Conservation (phyloP, 768 basidiomycete genomes). For the Gloeophyllum trabeum region DNA sequence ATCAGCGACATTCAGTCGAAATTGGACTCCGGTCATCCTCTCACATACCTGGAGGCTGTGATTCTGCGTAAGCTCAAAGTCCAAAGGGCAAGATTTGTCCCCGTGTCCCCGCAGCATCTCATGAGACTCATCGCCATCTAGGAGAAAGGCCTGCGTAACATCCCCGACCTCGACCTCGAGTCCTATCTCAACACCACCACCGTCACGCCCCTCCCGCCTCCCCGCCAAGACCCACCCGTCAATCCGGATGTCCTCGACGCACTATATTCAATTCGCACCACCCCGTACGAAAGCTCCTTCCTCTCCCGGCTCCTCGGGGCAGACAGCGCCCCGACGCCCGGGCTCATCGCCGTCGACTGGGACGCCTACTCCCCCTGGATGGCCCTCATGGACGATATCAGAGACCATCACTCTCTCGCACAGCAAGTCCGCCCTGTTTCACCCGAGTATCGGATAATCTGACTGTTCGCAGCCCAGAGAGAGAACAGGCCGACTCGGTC, state of each 20-base stretch:
- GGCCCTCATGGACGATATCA: conserved; percentile 61
- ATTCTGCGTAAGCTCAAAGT: conserved; percentile 11
- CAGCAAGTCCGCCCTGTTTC: conserved; percentile 34
- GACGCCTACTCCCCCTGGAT: conserved; percentile 65
- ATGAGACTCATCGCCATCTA: no score
- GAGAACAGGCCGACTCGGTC: conserved; percentile 29
- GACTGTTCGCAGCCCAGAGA: conserved; percentile 35
- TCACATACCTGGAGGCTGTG: conserved; percentile 3
- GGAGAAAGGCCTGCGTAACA: no score
- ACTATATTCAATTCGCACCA: conserved; percentile 45
- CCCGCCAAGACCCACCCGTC: conserved; percentile 12
- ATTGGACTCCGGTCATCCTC: background rate
- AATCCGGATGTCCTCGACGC: conserved; percentile 32
- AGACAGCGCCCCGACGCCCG: conserved; percentile 14
- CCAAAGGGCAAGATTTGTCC: conserved; percentile 7
- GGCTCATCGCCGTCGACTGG: conserved; percentile 58
- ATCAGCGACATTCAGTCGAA: background rate
- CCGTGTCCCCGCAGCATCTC: no score
- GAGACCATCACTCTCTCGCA: conserved; percentile 46
- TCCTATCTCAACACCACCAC: no score
- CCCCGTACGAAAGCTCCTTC: conserved; percentile 57
- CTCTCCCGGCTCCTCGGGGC: conserved; percentile 49
- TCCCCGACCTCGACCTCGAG: no score
- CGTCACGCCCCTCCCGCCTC: conserved; percentile 25
- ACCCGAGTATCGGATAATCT: conserved; percentile 2